These are phyloP conservation scores for Ustanciosporium gigantosporum DNA, from an alignment of 1,284 basidiomycete genomes.

Conservation along the genomic window DNA sequence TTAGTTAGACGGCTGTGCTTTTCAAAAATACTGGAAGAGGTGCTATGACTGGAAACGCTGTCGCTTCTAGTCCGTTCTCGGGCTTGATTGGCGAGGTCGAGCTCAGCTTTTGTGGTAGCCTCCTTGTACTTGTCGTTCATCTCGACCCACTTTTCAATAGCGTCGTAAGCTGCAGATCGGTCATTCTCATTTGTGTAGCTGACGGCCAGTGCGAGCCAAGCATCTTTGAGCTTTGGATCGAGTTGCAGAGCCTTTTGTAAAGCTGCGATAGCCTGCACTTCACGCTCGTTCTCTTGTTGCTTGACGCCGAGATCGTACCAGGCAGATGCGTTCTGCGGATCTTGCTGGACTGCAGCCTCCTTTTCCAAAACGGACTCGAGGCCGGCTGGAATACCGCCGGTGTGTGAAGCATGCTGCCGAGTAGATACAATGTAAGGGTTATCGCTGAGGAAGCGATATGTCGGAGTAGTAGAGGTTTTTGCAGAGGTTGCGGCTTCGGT, in stretches of 20 bases:
- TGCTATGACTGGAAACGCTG: conserved; percentile 19
- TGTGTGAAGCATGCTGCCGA: conserved; percentile 35
- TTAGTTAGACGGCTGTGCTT: conserved; percentile 57
- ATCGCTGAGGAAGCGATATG: conserved; percentile 52
- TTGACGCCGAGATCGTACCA: conserved; percentile 95
- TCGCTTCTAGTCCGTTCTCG: conserved; percentile 16
- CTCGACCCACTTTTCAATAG: conserved; percentile 80
- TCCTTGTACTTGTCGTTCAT: conserved; percentile 63
- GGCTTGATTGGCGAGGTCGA: conserved; percentile 1
- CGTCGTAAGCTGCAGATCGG: conserved; percentile 70
- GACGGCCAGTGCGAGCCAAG: conserved; percentile 89
- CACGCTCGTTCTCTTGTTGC: conserved; percentile 97
- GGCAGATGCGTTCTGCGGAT: conserved; percentile 72
- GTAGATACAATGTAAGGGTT: conserved; percentile 53
- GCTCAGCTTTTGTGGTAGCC: conserved; percentile 52
- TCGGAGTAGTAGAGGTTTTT: conserved; percentile 17
- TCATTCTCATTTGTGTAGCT: conserved; percentile 90
- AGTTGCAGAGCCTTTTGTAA: conserved; percentile 79
- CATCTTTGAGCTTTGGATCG: conserved; percentile 67
- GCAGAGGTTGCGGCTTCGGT: conserved; percentile 2
- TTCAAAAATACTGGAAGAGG: conserved; percentile 13
- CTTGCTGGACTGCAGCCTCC: conserved; percentile 83
- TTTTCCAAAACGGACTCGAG: conserved; percentile 69
- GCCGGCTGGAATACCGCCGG: conserved; percentile 28
- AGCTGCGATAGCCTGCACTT: conserved; percentile 85